These are phyloP conservation scores for Purshia tridentata DNA, from an alignment of 306 rosid genomes.

Conservation along the genomic window DNA sequence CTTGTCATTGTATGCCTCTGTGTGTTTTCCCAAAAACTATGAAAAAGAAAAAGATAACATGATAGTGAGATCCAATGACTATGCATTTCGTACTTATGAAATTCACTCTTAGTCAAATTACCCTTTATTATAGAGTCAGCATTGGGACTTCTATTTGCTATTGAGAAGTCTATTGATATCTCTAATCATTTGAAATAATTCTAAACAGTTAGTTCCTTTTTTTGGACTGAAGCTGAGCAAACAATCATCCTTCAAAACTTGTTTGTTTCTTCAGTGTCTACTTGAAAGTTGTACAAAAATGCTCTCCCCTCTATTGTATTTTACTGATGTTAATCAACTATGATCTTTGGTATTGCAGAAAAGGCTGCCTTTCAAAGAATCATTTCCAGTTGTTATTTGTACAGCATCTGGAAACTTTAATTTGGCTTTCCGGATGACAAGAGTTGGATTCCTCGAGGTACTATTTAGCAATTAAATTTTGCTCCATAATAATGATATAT, in stretches of 20 bases:
- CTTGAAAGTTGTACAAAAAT: constrained; percentile 11
- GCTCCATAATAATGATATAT: background rate
- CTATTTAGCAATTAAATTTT: constrained; percentile 18
- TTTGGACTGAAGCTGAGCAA: background rate
- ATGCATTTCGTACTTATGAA: constrained; percentile 5
- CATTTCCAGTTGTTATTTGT: constrained; percentile 69
- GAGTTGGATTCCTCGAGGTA: constrained; percentile 72
- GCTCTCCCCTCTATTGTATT: constrained; percentile 16
- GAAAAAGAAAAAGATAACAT: background rate
- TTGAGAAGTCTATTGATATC: constrained; percentile 14
- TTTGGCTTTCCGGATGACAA: constrained; percentile 71
- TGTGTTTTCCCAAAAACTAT: background rate
- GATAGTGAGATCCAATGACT: background rate
- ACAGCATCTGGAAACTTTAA: constrained; percentile 57
- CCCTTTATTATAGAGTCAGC: background rate
- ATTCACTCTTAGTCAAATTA: background rate
- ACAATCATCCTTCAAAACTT: background rate
- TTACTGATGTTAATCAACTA: constrained; percentile 18
- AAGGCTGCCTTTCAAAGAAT: constrained; percentile 55
- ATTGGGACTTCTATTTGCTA: constrained; percentile 2
- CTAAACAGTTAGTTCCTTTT: background rate
- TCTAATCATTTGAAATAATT: constrained; percentile 12
- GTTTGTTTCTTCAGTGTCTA: constrained; percentile 3
- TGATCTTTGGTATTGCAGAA: constrained; percentile 51
- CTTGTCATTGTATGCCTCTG: background rate